Percentiles rank a stretch among this genome's conserved stretches.
Conservation (phyloP, 2,329 filamentous ascomycete species). For the Colletotrichum costaricense region DNA sequence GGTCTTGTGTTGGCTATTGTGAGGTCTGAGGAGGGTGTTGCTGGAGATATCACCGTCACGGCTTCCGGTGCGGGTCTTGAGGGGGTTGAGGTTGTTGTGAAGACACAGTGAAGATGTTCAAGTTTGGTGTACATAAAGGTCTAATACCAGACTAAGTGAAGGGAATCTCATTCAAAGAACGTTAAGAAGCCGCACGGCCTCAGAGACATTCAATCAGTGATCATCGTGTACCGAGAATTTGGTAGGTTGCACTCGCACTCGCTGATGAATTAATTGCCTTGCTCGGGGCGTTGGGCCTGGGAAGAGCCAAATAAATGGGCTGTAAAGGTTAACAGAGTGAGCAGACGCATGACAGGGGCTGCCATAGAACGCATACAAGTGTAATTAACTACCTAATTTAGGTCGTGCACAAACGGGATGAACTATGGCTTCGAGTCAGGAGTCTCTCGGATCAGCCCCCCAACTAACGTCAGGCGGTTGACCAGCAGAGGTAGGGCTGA, state of each 20-base stretch:
- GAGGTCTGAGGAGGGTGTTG: slow-evolving; percentile 38
- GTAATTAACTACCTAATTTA: too few relatives aligned
- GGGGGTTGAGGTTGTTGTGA: slow-evolving; percentile 10
- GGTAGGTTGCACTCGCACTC: background rate
- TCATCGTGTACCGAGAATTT: background rate
- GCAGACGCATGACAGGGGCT: background rate
- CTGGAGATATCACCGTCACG: slow-evolving; percentile 9
- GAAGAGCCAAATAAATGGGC: background rate
- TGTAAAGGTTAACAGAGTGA: background rate
- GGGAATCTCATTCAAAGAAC: background rate
- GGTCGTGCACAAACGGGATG: background rate
- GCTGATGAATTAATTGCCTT: background rate
- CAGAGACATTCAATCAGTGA: background rate
- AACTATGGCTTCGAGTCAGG: background rate
- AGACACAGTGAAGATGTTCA: background rate
- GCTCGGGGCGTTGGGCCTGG: too few relatives aligned
- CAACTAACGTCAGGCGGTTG: background rate
- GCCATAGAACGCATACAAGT: background rate
- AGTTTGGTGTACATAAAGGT: background rate
- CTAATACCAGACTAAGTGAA: background rate
- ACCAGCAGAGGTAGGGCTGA: background rate
- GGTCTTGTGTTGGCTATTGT: slow-evolving; percentile 55
- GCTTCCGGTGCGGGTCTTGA: slow-evolving; percentile 3
- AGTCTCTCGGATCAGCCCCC: background rate
- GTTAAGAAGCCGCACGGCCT: too few relatives aligned